Percentiles rank a stretch among this genome's conserved stretches.
These are phyloP conservation scores for Chlamydomonas sphaeroides DNA, from an alignment of 139 green algal genomes.

Conservation along the genomic window DNA sequence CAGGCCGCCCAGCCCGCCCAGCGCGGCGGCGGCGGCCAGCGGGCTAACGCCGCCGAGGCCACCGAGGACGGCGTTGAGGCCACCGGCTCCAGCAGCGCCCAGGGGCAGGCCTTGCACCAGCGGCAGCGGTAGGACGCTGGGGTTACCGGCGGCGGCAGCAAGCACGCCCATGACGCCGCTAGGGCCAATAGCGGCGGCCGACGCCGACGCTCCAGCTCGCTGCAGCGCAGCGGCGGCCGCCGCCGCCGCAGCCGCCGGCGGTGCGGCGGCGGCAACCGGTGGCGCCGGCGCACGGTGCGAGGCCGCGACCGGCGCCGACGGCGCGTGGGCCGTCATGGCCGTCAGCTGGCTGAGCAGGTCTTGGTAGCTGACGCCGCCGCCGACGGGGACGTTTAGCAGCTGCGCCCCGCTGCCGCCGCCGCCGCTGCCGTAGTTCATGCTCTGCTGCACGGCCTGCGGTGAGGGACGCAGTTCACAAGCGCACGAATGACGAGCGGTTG, in stretches of 20 bases:
- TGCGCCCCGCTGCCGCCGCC: background rate
- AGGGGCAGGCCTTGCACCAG: background rate
- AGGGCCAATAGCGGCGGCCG: too few relatives aligned
- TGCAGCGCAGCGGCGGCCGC: background rate
- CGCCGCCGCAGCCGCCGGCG: background rate
- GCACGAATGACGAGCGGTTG: too few relatives aligned
- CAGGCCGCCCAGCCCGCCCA: background rate
- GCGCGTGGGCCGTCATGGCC: constrained; percentile 23
- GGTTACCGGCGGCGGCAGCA: background rate
- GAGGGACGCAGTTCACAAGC: too few relatives aligned
- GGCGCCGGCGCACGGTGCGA: background rate
- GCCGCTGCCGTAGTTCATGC: constrained; percentile 32
- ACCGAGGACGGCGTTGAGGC: constrained; percentile 16
- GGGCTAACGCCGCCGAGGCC: background rate
- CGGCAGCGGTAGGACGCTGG: background rate
- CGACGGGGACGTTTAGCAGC: background rate
- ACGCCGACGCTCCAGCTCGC: too few relatives aligned
- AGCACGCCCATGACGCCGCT: background rate
- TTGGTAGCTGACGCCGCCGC: constrained; percentile 14
- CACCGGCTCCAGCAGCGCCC: background rate
- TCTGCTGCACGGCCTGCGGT: constrained; percentile 32
- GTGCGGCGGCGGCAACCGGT: background rate
- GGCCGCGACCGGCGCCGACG: background rate
- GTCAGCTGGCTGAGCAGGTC: constrained; percentile 33
- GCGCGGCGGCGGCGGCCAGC: constrained; percentile 10